A percentile compares a stretch with the other conserved stretches of the same genome.
These are phyloP conservation scores for Claviceps fusiformis DNA, from an alignment of 2,329 filamentous ascomycete genomes.

Conservation along the genomic window DNA sequence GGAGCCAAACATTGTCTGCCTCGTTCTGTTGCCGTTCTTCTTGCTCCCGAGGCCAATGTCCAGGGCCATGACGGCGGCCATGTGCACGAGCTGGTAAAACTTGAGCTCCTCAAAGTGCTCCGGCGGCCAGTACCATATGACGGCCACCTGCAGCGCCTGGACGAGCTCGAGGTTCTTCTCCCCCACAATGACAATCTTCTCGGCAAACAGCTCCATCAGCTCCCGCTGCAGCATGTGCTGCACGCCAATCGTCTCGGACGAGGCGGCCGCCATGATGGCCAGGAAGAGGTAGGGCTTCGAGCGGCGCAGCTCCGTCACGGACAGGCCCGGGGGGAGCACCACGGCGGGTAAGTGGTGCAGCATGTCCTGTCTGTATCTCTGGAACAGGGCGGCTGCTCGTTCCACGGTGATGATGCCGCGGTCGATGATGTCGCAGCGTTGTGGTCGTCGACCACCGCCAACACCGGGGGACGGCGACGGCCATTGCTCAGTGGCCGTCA, in stretches of 20 bases:
- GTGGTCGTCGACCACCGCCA: neutral
- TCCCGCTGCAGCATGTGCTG: constrained; percentile 54
- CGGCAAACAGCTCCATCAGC: constrained; percentile 58
- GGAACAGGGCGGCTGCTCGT: constrained; percentile 40
- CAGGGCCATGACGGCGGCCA: constrained; percentile 36
- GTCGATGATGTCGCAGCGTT: constrained; percentile 37
- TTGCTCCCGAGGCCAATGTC: constrained; percentile 52
- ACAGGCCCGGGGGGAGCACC: constrained; percentile 40
- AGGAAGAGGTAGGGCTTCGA: constrained; percentile 54
- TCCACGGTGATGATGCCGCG: constrained; percentile 44
- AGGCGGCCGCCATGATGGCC: constrained; percentile 53
- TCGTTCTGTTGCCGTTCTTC: constrained; percentile 1
- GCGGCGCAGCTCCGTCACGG: constrained; percentile 40
- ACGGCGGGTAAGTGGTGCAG: constrained; percentile 48
- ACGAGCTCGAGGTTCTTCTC: constrained; percentile 75
- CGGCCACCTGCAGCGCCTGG: constrained; percentile 60
- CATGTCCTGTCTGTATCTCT: constrained; percentile 47
- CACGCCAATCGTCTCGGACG: constrained; percentile 39
- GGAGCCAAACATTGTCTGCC: too few relatives aligned
- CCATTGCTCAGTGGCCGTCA: neutral
- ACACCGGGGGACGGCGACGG: neutral
- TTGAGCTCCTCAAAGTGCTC: constrained; percentile 76
- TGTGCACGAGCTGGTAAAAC: constrained; percentile 77
- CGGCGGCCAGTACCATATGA: constrained; percentile 78
- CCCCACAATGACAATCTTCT: constrained; percentile 59